phyloP scores from a whole-genome alignment of 371 early-diverging fungal genomes.

The Zopfochytrium polystomum region DNA sequence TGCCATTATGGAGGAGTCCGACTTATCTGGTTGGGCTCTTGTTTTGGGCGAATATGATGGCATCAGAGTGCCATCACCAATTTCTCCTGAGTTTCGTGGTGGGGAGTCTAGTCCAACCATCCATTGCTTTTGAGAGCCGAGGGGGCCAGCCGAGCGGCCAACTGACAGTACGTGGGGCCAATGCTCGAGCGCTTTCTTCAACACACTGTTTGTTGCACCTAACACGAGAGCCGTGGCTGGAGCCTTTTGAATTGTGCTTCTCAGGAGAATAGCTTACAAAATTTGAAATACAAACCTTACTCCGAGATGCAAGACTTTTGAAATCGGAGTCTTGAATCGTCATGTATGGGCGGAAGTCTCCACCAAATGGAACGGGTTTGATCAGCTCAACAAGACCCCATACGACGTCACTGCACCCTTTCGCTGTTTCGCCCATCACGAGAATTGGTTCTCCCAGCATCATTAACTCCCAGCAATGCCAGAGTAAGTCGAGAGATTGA shows the following conservation, averaged over 20 bases:
- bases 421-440: constrained; percentile 85
- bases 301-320: constrained; percentile 63
- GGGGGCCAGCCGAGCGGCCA: no score
- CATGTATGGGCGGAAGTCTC: constrained; percentile 93
- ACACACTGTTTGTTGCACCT: constrained; percentile 94
- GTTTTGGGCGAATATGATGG: no score
- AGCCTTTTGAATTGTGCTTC: constrained; percentile 12
- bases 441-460: constrained; percentile 88
- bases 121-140: no score
- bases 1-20: no score
- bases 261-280: background rate
- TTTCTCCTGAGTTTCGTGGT: background rate
- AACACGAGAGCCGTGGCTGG: constrained; percentile 76
- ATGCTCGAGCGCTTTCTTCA: constrained; percentile 80
- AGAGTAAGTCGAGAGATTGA: constrained; percentile 69
- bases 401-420: constrained; percentile 80
- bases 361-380: constrained; percentile 91
- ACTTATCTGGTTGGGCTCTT: no score
- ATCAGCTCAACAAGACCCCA: constrained; percentile 85
- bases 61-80: no score
- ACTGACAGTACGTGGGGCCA: constrained; percentile 76
- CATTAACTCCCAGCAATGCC: constrained; percentile 93
- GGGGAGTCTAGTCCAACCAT: no score
- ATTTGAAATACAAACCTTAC: background rate
- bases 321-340: constrained; percentile 95